Conservation (phyloP, 2,329 filamentous ascomycete genomes). For the Fusarium bactridioides region DNA sequence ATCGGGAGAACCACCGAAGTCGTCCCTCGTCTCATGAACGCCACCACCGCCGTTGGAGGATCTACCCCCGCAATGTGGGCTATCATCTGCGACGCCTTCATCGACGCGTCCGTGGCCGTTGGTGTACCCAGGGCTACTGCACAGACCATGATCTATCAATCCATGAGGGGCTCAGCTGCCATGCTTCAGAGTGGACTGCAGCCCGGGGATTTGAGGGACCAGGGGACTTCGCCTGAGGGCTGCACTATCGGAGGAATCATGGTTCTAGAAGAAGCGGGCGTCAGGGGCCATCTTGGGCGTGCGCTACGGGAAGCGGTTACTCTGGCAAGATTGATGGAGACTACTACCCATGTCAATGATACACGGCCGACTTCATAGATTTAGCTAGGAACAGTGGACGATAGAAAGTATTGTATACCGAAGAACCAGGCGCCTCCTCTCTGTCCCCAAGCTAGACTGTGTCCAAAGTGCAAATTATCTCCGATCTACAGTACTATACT, state of each 20-base stretch:
- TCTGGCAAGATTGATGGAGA: slow-evolving; percentile 53
- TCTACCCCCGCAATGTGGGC: slow-evolving; percentile 69
- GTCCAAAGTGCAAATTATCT: background rate
- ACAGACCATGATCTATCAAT: slow-evolving; percentile 66
- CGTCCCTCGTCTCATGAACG: slow-evolving; percentile 61
- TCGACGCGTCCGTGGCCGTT: slow-evolving; percentile 67
- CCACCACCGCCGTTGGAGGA: slow-evolving; percentile 65
- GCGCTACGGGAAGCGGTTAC: slow-evolving; percentile 58
- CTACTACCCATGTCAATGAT: slow-evolving; percentile 51
- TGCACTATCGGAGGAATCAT: slow-evolving; percentile 68
- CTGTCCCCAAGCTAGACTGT: fast-evolving
- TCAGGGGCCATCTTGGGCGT: slow-evolving; percentile 54
- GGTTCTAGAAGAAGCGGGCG: slow-evolving; percentile 65
- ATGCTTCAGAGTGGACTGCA: slow-evolving; percentile 62
- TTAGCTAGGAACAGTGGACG: background rate
- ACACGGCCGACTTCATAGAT: slow-evolving; percentile 36
- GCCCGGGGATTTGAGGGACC: slow-evolving; percentile 64
- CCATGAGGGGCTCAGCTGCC: slow-evolving; percentile 64
- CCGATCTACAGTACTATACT: background rate
- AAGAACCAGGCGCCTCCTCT: background rate
- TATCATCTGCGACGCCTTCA: slow-evolving; percentile 64
- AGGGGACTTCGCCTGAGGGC: slow-evolving; percentile 66
- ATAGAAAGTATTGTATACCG: background rate
- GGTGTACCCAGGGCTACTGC: slow-evolving; percentile 64
- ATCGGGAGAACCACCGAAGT: slow-evolving; percentile 63